These are phyloP conservation scores for Yarrowia galli DNA, from an alignment of 1,139 yeast species.

Conservation along the genomic window DNA sequence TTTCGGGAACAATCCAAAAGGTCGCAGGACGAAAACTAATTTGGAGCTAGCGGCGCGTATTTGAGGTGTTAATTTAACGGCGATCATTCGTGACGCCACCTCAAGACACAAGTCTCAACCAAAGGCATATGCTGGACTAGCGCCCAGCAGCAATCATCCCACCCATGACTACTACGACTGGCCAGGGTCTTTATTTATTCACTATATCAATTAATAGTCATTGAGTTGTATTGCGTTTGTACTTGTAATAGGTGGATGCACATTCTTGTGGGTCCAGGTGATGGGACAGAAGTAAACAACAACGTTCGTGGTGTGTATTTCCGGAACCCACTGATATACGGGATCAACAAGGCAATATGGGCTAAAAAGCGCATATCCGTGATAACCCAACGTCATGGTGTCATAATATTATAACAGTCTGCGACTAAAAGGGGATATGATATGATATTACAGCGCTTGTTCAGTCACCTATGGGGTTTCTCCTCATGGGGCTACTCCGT, in stretches of 20 bases:
- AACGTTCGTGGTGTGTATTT: not conserved
- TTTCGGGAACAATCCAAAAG: conserved; percentile 10
- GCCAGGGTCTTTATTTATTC: not conserved
- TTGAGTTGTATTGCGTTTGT: not conserved
- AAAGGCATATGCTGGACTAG: not conserved
- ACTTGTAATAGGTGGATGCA: too few species aligned
- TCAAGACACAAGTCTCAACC: conserved; percentile 1
- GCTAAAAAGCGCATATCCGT: not conserved
- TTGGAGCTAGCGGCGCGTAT: not conserved
- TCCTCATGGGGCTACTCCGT: too few species aligned
- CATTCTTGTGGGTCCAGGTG: not conserved
- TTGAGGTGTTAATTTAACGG: conserved; percentile 22
- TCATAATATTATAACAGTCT: not conserved
- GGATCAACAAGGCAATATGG: not conserved
- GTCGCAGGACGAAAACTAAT: not conserved
- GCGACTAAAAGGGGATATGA: not conserved
- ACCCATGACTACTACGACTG: not conserved
- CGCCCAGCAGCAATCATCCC: not conserved
- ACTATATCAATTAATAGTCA: not conserved
- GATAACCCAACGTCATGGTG: not conserved
- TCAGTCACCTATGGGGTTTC: too few species aligned
- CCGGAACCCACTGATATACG: not conserved
- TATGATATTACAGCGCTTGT: too few species aligned
- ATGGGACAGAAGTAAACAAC: not conserved
- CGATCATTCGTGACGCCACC: conserved; percentile 26